Base-by-base conservation (phyloP, 2,329 filamentous ascomycete genomes). In the Xylaria digitata region DNA sequence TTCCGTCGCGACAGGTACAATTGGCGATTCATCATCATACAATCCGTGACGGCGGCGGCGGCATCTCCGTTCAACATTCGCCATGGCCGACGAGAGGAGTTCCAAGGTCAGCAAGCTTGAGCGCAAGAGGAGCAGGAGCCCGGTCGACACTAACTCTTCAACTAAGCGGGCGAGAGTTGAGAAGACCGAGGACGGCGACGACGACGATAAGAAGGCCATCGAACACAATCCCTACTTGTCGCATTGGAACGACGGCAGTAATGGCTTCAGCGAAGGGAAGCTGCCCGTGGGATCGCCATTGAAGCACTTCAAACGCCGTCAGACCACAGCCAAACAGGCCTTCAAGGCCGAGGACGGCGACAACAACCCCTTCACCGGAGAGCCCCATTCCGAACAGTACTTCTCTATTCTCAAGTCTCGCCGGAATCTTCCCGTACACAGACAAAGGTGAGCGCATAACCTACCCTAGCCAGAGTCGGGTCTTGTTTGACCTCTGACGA, bases 351-450 rank as follows among this genome's bases (percentile, higher is more conserved):
- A 99, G 82, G 89, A 97, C 81, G 88, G 90, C 15, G 90, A 93
- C 21, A 80, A 85, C 73, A 99, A 97, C 78, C 91, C 95, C 23
- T 97, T 97, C 84, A 99, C 90, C 55, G 89, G 90, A 67, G 83
- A 86, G 65, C 84, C 88, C 15, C 90, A 97, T 75, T 94, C 93
- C 52, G 86, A 89, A 72, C 89, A 91, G 76, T 99, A 99, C 84
- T 93, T 97, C 80, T 89, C 89, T 75, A 99, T 99, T 77, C 83
- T 99, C 75, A 88, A 95, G 82, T 88, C 87, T 62, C 87, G 96
- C 73, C 89, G 94, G 77, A 90, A 94, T 74, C 86, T 99, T 68
- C 96, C 96, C 15, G 96, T 99, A 49, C 90, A 97, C 80, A 90
- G 93, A 77, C 96, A 99, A 81, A 90, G 94, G 86, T 92, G 80